Evolutionary conservation across 1,284 basidiomycete genomes (phyloP).

Genomic region (Heterobasidion parviporum): DNA sequence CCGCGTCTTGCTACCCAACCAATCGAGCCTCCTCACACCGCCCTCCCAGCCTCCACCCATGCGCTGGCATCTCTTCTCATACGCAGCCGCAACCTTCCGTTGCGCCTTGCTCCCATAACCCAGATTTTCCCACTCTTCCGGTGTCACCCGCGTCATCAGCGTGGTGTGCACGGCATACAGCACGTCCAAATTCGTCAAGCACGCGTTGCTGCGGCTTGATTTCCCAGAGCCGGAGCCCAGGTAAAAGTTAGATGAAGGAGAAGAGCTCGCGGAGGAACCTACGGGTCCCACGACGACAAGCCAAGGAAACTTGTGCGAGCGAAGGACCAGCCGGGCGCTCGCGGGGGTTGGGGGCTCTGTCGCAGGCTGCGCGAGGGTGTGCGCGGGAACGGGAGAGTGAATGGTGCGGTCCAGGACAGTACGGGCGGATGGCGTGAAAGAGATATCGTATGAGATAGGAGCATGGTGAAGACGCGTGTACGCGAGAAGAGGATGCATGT

Average conservation of each 20-base stretch:
- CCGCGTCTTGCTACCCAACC: constrained; percentile 52
- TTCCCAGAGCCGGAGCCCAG: constrained; percentile 15
- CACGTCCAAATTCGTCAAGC: constrained; percentile 55
- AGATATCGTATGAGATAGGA: constrained; percentile 54
- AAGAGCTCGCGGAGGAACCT: constrained; percentile 15
- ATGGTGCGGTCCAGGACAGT: constrained; percentile 50
- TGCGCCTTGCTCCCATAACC: constrained; percentile 45
- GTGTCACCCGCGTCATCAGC: constrained; percentile 47
- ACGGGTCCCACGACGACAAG: constrained; percentile 35
- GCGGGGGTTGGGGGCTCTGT: constrained; percentile 48
- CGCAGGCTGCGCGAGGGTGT: constrained; percentile 53
- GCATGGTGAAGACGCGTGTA: constrained; percentile 43
- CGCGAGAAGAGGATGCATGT: constrained; percentile 58
- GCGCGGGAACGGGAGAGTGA: constrained; percentile 43
- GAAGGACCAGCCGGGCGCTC: constrained; percentile 42
- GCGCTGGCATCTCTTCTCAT: constrained; percentile 50
- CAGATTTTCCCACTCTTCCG: constrained; percentile 55
- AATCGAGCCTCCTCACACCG: constrained; percentile 59
- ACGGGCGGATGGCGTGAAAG: constrained; percentile 46
- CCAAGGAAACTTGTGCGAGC: constrained; percentile 56
- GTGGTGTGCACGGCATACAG: constrained; percentile 51
- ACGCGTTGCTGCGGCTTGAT: constrained; percentile 17
- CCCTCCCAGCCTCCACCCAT: constrained; percentile 61
- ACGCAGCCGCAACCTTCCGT: constrained; percentile 49
- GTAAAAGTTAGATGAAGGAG: constrained; percentile 14